Conservation (phyloP, 257 asterid species). For the Avicennia marina region DNA sequence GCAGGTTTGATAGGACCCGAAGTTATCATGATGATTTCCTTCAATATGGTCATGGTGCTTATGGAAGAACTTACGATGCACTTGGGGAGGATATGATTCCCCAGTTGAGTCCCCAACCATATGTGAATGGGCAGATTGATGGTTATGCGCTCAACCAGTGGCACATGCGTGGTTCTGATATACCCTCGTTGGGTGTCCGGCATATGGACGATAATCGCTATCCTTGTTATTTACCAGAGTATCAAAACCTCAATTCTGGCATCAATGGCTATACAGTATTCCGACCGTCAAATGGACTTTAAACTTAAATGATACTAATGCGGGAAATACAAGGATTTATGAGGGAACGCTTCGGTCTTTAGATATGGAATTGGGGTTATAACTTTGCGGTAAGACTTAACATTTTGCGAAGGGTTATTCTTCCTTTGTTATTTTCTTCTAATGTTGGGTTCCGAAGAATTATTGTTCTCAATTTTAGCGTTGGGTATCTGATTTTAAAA, state of each 20-base stretch:
- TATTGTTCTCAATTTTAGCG: too few species aligned
- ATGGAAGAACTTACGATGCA: constrained; percentile 41
- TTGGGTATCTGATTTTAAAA: too few species aligned
- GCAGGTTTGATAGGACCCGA: constrained; percentile 50
- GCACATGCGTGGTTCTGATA: constrained; percentile 64
- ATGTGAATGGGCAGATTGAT: constrained; percentile 52
- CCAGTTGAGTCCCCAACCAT: constrained; percentile 31
- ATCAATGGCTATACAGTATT: constrained; percentile 55
- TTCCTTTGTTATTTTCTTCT: too few species aligned
- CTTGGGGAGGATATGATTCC: constrained; percentile 48
- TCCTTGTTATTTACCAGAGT: constrained; percentile 51
- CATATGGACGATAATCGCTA: constrained; percentile 44
- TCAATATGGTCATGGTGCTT: constrained; percentile 37
- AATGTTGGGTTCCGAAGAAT: too few species aligned
- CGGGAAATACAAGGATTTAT: too few species aligned
- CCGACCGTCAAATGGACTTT: constrained; percentile 75
- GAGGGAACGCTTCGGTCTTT: too few species aligned
- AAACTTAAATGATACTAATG: too few species aligned
- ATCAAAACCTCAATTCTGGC: constrained; percentile 41
- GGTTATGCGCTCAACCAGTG: constrained; percentile 54
- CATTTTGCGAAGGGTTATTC: too few species aligned
- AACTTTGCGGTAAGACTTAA: too few species aligned
- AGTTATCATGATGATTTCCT: constrained; percentile 46
- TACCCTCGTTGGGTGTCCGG: constrained; percentile 30
- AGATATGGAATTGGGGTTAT: too few species aligned